Evolutionary conservation across 345 rosid genomes (phyloP).

Genomic region (Balakata baccata): DNA sequence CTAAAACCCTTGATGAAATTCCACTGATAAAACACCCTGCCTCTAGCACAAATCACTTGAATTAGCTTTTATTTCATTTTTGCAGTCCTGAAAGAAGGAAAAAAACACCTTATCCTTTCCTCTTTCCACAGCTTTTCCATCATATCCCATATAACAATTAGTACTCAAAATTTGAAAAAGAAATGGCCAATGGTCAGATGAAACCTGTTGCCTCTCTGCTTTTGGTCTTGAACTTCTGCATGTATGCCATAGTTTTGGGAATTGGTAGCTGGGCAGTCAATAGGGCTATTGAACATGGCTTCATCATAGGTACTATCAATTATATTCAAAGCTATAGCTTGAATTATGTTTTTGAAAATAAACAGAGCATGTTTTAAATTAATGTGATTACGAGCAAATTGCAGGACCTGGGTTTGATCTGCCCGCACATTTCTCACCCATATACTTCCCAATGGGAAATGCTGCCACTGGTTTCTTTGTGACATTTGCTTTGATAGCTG

Average conservation of each 20-base stretch:
- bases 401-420: constrained; percentile 66
- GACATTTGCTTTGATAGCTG: constrained; percentile 72
- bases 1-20: constrained; percentile 13
- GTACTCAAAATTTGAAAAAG: neutral
- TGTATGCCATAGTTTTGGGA: constrained; percentile 64
- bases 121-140: constrained; percentile 16
- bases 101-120: constrained; percentile 8
- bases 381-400: constrained; percentile 3
- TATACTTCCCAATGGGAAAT: constrained; percentile 90
- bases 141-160: constrained; percentile 3
- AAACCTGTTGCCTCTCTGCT: constrained; percentile 55
- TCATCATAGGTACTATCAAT: constrained; percentile 57
- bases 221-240: constrained; percentile 68
- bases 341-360: neutral
- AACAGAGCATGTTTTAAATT: neutral
- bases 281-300: constrained; percentile 72
- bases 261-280: constrained; percentile 87
- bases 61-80: neutral
- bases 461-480: constrained; percentile 95
- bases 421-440: constrained; percentile 90
- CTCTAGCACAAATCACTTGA: constrained; percentile 13
- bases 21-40: constrained; percentile 25
- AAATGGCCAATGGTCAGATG: constrained; percentile 55
- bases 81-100: neutral
- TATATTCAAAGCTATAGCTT: too few species aligned